phyloP scores from a whole-genome alignment of 257 asterid genomes.

The Nicotiana otophora region DNA sequence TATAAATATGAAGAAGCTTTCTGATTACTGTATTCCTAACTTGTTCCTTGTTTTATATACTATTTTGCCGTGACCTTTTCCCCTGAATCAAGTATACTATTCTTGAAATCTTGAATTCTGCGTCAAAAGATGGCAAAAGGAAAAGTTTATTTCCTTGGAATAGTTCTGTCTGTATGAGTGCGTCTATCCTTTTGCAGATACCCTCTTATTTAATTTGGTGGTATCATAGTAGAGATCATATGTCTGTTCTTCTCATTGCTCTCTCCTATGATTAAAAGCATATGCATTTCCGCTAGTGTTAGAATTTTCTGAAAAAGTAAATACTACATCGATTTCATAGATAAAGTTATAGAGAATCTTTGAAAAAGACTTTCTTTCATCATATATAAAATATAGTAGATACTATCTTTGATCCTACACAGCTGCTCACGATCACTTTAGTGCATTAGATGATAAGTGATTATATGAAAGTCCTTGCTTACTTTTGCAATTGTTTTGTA shows the following conservation, averaged over 20 bases:
- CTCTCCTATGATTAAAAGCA: neutral
- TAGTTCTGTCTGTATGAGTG: neutral
- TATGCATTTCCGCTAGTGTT: neutral
- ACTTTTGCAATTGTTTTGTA: too few relatives aligned
- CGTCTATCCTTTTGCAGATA: neutral
- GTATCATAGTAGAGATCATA: neutral
- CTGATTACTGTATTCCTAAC: neutral
- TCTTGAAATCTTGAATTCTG: neutral
- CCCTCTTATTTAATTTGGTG: neutral
- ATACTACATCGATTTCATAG: neutral
- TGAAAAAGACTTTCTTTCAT: neutral
- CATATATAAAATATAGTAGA: neutral
- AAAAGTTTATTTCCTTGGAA: neutral
- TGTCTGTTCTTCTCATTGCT: neutral
- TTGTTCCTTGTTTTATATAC: neutral
- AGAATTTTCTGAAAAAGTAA: neutral
- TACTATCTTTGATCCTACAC: neutral
- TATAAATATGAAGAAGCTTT: neutral
- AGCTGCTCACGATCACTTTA: neutral
- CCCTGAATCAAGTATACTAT: conserved; percentile 8
- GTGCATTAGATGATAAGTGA: too few relatives aligned
- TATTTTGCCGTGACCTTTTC: neutral
- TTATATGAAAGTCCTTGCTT: too few relatives aligned
- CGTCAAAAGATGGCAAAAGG: neutral
- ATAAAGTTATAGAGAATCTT: neutral